phyloP scores from a whole-genome alignment of 2,329 filamentous ascomycete genomes.

The Clarireedia paspali region DNA sequence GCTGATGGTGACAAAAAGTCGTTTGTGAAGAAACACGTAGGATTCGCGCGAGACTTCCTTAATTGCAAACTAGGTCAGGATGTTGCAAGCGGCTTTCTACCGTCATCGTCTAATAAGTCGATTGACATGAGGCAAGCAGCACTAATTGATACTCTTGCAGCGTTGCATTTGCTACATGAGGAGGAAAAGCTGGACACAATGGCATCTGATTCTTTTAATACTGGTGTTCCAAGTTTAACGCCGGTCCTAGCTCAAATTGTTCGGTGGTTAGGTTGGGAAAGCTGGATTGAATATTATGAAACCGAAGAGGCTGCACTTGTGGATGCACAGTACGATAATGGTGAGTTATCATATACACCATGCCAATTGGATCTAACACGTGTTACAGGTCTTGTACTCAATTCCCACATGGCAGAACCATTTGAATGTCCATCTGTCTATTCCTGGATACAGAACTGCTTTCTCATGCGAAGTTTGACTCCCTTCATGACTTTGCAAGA shows the following conservation, averaged over 20 bases:
- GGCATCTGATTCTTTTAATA: slow-evolving; percentile 39
- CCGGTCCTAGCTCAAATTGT: slow-evolving; percentile 74
- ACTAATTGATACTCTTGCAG: slow-evolving; percentile 62
- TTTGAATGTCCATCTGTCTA: slow-evolving; percentile 53
- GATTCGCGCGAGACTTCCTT: slow-evolving; percentile 58
- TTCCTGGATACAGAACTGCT: slow-evolving; percentile 41
- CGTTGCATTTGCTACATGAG: slow-evolving; percentile 79
- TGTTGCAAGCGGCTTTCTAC: slow-evolving; percentile 51
- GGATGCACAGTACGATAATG: slow-evolving; percentile 48
- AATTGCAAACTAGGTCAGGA: slow-evolving; percentile 47
- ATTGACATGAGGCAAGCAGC: slow-evolving; percentile 51
- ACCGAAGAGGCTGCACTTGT: slow-evolving; percentile 48
- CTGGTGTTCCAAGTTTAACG: slow-evolving; percentile 47
- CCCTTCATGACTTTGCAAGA: slow-evolving; percentile 44
- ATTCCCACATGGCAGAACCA: slow-evolving; percentile 35
- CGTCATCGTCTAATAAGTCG: slow-evolving; percentile 46
- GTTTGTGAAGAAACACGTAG: slow-evolving; percentile 46
- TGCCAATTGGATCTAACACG: background rate
- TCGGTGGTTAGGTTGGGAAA: slow-evolving; percentile 69
- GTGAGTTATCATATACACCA: slow-evolving; percentile 23
- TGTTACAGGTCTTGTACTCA: slow-evolving; percentile 13
- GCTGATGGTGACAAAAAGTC: slow-evolving; percentile 41
- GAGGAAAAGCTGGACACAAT: slow-evolving; percentile 74
- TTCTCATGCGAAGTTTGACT: slow-evolving; percentile 25
- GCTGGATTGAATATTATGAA: slow-evolving; percentile 55